These are phyloP conservation scores for Beauveria bassiana DNA, from an alignment of 2,329 filamentous ascomycete genomes.

Conservation along the genomic window DNA sequence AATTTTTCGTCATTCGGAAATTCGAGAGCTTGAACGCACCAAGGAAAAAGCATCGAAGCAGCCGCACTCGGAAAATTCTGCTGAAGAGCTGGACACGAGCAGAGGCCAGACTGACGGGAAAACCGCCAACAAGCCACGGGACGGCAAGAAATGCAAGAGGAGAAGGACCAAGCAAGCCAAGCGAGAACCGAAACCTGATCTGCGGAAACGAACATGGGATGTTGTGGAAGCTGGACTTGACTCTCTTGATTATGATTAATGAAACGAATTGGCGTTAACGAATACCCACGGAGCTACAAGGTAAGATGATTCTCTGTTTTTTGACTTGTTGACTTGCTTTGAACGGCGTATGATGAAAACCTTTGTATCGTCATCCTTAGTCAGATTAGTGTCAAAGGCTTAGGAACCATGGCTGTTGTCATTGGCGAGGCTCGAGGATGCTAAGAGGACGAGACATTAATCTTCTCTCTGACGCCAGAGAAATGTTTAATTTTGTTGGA, in stretches of 20 bases:
- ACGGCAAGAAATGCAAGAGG: constrained; percentile 23
- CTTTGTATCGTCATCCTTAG: constrained; percentile 96
- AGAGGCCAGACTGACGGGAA: not conserved
- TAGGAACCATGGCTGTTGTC: constrained; percentile 24
- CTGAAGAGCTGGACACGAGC: constrained; percentile 12
- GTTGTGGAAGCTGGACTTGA: constrained; percentile 54
- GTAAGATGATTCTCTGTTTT: constrained; percentile 4
- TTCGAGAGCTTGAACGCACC: constrained; percentile 60
- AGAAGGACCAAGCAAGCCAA: constrained; percentile 33
- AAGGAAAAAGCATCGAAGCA: constrained; percentile 25
- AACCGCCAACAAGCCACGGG: constrained; percentile 6
- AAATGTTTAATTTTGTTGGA: not conserved
- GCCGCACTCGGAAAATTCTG: not conserved
- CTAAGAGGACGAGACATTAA: constrained; percentile 42
- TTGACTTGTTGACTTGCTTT: constrained; percentile 10
- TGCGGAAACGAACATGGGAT: constrained; percentile 61
- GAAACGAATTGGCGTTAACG: constrained; percentile 44
- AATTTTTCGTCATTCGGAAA: constrained; percentile 84
- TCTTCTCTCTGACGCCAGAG: constrained; percentile 45
- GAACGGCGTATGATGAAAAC: constrained; percentile 65
- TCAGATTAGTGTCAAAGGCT: constrained; percentile 45
- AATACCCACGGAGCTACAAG: constrained; percentile 17
- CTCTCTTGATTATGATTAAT: constrained; percentile 52
- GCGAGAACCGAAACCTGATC: constrained; percentile 47
- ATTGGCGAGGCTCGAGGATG: constrained; percentile 25